Base-by-base conservation (phyloP, 495 filamentous ascomycete species). In the Chaetomium tenue region DNA sequence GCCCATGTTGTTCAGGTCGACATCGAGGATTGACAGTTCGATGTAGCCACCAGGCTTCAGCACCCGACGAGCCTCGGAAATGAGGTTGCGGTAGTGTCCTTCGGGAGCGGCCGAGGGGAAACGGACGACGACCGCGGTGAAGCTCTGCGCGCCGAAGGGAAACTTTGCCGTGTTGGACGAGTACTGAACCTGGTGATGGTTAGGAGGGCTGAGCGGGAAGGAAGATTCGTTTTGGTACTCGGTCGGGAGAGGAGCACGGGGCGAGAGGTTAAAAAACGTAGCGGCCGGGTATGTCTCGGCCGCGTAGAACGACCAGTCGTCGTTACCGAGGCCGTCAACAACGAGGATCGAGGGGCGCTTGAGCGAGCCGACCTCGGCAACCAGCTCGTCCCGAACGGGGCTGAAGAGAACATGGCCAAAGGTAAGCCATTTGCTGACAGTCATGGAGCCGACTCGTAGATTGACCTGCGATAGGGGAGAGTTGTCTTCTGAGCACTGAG, bases 231-330 rank as follows among this genome's bases (percentile, higher is more conserved):
- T 71, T 20, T 64, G 73, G 48, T 73, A 70, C 18, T 80, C 75
- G 52, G 74, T 58, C 0, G 73, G 71, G 22, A 78, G 63, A 48
- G 75, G 76, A 39, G 74, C 73, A 72, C 80, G 82, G 9, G 85
- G 83, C 15, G 86, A 89, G 37, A 93, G 82, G 70, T 91, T 95
- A 81, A 96, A 97, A 63, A 98, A 88, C 22, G 87, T 89, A 0
- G 91, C 90, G 33, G 83, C 83, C 0, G 91, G 90, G 67, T 98
- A 98, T 3, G 92, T 95, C 72, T 97, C 83, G 16, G 94, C 91
- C 56, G 90, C 93, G 74, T 97, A 98, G 77, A 95, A 98, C 4
- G 93, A 97, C 95, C 95, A 99, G 74, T 99, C 95, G 68, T 94
- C 87, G 65, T 87, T 79, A 30, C 79, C 80, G 33, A 98, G 85